Evolutionary conservation across 306 rosid species (phyloP).

Genomic region (Abrus precatorius): DNA sequence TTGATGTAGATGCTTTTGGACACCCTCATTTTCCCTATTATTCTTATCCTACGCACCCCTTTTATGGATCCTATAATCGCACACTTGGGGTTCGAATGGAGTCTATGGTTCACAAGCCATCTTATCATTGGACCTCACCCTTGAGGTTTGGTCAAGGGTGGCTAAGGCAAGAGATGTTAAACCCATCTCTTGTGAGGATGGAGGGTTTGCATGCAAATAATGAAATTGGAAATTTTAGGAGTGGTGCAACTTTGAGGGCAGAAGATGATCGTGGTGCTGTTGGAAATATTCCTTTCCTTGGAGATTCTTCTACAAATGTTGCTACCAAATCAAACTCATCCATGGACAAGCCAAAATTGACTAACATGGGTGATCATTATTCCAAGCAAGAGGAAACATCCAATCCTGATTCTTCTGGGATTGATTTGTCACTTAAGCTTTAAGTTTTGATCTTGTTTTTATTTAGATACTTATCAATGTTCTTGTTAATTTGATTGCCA

Average conservation of each 20-base stretch:
- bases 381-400: constrained; percentile 15
- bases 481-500: not conserved
- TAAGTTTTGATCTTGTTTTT: not conserved
- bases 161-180: constrained; percentile 22
- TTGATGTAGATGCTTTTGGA: constrained; percentile 45
- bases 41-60: constrained; percentile 50
- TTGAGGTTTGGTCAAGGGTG: constrained; percentile 42
- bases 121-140: constrained; percentile 36
- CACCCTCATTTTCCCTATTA: constrained; percentile 49
- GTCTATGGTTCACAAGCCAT: constrained; percentile 72
- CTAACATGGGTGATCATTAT: not conserved
- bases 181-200: constrained; percentile 29
- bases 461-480: not conserved
- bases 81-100: constrained; percentile 68
- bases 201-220: constrained; percentile 37
- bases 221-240: not conserved
- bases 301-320: constrained; percentile 11
- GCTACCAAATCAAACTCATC: constrained; percentile 5
- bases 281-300: not conserved
- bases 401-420: not conserved
- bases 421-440: constrained; percentile 71
- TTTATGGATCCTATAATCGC: constrained; percentile 53
- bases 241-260: not conserved
- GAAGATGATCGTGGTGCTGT: not conserved
- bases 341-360: constrained; percentile 10